Evolutionary conservation across 495 filamentous ascomycete genomes (phyloP).

Genomic region (Parachaetomium inaequale): DNA sequence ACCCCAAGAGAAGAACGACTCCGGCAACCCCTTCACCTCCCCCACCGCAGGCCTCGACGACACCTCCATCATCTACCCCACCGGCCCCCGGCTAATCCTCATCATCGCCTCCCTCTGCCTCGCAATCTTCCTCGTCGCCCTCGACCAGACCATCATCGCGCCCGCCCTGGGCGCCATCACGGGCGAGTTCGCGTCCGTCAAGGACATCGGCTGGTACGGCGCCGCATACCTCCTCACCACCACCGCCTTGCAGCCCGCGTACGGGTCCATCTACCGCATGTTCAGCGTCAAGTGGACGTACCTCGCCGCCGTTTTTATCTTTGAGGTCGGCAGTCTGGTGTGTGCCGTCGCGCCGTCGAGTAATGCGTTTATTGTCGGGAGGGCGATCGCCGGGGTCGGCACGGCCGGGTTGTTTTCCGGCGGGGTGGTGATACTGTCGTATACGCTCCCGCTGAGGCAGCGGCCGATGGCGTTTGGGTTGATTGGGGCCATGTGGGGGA

Average conservation of each 20-base stretch:
- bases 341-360: conserved; percentile 51
- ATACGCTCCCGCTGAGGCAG: conserved; percentile 64
- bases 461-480: conserved; percentile 71
- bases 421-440: conserved; percentile 60
- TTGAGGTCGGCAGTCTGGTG: conserved; percentile 50
- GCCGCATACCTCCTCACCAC: conserved; percentile 54
- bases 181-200: conserved; percentile 36
- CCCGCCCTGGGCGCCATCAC: conserved; percentile 55
- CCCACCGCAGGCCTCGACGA: conserved; percentile 16
- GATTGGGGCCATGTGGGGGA: conserved; percentile 80
- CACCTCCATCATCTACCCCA: conserved; percentile 40
- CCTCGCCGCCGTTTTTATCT: conserved; percentile 45
- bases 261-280: conserved; percentile 53
- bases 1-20: background rate
- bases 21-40: conserved; percentile 2
- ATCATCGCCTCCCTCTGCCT: conserved; percentile 51
- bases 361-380: conserved; percentile 51
- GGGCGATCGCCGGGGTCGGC: conserved; percentile 51
- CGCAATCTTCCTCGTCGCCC: conserved; percentile 58
- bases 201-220: conserved; percentile 56
- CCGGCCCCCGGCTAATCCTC: conserved; percentile 43
- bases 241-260: conserved; percentile 51
- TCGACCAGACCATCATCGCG: conserved; percentile 62
- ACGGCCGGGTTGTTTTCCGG: conserved; percentile 53
- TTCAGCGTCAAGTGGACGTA: conserved; percentile 51